Base-by-base conservation (phyloP, 495 filamentous ascomycete genomes). In the Bombardia bombarda region DNA sequence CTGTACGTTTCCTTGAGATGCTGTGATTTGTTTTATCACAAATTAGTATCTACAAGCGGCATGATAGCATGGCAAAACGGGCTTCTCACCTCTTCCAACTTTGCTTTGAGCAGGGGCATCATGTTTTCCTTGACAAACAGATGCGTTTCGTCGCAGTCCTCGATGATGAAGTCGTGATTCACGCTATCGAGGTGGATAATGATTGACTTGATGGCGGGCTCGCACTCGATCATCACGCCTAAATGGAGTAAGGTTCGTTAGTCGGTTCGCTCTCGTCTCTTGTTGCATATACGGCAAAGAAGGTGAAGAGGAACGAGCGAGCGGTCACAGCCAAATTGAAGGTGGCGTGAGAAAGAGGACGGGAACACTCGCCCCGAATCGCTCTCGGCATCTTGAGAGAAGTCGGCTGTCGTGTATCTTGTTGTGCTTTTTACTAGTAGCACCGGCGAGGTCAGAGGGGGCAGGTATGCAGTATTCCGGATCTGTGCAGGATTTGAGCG, bases 141-240 rank as follows among this genome's bases (percentile, higher is more conserved):
- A 31, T 78, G 78, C 42, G 79, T 70, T 52, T 87, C 84, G 54
- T 87, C 84, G 2, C 87, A 65, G 35, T 87, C 83, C 56, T 87
- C 83, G 35, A 79, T 74, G 32, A 79, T 72, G 49, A 70, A 70
- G 32, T 74, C 70, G 49, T 77, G 63, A 33, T 64, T 58, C 10
- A 65, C 57, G 67, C 68, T 61, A 60, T 85, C 61, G 60, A 85
- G 68, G 55, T 74, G 70, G 57, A 81, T 35, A 61, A 84, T 73
- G 56, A 77, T 75, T 42, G 75, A 70, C 56, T 72, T 74, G 63
- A 75, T 74, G 32, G 64, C 71, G 21, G 69, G 73, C 55, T 89
- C 85, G 65, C 83, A 87, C 58, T 84, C 74, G 51, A 89, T 77
- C 42, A 89, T 69, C 31, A 86, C 78, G 52, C 84, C 82, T 83